phyloP scores from a whole-genome alignment of 2,329 filamentous ascomycete genomes.

The Cordyceps cicadae region DNA sequence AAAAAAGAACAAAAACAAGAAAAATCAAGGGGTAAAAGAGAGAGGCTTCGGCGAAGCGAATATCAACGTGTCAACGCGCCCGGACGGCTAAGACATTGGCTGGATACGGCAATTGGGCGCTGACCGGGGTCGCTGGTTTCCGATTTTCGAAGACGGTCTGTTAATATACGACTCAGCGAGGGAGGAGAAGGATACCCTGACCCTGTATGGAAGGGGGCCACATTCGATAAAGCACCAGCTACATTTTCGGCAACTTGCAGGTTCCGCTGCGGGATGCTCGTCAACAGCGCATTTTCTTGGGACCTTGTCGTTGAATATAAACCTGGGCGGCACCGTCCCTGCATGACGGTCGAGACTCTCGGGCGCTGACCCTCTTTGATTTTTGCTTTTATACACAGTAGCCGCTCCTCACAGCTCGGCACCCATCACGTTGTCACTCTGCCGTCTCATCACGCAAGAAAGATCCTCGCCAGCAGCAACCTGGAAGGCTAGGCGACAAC shows the following conservation, averaged over 20 bases:
- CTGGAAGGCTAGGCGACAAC: neutral
- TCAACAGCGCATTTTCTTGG: neutral
- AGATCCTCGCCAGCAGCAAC: neutral
- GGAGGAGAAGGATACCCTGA: neutral
- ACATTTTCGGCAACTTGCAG: slow-evolving; percentile 1
- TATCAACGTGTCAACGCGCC: neutral
- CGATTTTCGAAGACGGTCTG: neutral
- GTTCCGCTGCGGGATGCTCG: neutral
- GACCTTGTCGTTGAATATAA: neutral
- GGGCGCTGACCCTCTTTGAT: neutral
- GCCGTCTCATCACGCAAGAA: neutral
- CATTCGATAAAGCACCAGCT: neutral
- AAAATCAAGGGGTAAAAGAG: neutral
- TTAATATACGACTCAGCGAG: neutral
- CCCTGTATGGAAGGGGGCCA: neutral
- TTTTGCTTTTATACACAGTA: neutral
- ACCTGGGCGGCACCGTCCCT: neutral
- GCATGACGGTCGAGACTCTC: neutral
- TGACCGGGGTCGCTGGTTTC: neutral
- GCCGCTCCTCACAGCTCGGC: neutral
- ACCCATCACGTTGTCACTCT: too few relatives aligned
- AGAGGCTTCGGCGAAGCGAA: neutral
- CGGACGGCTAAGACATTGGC: neutral
- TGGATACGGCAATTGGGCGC: neutral
- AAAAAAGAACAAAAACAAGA: too few relatives aligned